These are phyloP conservation scores for Sporisorium exsertum DNA, from an alignment of 1,284 basidiomycete genomes.

Conservation along the genomic window DNA sequence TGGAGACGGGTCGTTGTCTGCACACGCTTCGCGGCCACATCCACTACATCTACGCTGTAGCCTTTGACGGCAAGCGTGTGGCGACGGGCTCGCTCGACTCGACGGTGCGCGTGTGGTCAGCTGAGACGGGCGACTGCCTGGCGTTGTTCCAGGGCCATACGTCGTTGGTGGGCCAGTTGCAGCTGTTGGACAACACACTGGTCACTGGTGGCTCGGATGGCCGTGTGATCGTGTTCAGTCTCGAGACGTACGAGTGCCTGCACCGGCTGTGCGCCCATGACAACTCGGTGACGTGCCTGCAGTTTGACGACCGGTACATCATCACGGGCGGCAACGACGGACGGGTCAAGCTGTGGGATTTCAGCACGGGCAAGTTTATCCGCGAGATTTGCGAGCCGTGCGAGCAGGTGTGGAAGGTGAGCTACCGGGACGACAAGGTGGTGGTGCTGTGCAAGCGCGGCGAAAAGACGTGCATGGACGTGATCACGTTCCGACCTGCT, in stretches of 20 bases:
- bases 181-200: constrained; percentile 79
- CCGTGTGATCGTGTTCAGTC: constrained; percentile 87
- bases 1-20: constrained; percentile 75
- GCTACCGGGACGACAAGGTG: constrained; percentile 80
- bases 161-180: constrained; percentile 91
- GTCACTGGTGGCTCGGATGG: constrained; percentile 94
- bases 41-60: constrained; percentile 91
- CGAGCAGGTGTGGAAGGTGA: constrained; percentile 89
- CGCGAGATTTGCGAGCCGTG: constrained; percentile 64
- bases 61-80: constrained; percentile 86
- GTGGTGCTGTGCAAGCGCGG: constrained; percentile 85
- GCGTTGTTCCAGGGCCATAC: constrained; percentile 93
- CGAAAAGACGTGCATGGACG: constrained; percentile 89
- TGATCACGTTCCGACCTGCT: constrained; percentile 71
- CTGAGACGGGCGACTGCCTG: constrained; percentile 80
- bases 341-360: constrained; percentile 83
- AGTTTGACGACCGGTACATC: constrained; percentile 77
- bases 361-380: constrained; percentile 62
- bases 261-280: constrained; percentile 76
- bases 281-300: constrained; percentile 88
- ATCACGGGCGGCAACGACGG: constrained; percentile 86
- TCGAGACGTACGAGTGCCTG: constrained; percentile 74
- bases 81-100: constrained; percentile 82
- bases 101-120: constrained; percentile 67
- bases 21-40: constrained; percentile 88